A percentile compares a stretch with the other conserved stretches of the same genome.
These are phyloP conservation scores for Platanthera zijinensis DNA, from an alignment of 106 monocot species.

Conservation along the genomic window DNA sequence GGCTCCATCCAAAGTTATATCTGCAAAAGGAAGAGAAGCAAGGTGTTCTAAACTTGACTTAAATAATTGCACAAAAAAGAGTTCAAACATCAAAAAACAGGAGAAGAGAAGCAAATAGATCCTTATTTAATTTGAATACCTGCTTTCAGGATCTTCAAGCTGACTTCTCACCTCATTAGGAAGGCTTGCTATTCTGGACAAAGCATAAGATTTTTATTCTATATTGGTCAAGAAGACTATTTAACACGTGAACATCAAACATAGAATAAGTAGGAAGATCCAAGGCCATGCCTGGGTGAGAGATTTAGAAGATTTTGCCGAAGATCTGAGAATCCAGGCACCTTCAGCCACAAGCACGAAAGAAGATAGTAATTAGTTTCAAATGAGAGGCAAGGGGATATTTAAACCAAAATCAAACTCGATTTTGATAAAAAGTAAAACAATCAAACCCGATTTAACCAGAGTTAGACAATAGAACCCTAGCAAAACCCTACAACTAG, in stretches of 20 bases:
- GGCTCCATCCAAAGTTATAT: constrained; percentile 97
- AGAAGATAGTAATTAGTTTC: not conserved
- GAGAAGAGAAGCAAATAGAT: not conserved
- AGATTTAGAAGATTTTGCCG: constrained; percentile 60
- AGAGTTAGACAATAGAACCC: not conserved
- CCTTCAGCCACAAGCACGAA: constrained; percentile 21
- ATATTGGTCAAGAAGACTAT: not conserved
- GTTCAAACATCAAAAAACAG: not conserved
- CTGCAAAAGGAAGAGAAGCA: constrained; percentile 24
- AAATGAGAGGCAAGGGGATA: not conserved
- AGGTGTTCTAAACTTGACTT: not conserved
- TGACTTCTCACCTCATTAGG: constrained; percentile 54
- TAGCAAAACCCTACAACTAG: not conserved
- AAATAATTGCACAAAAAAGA: not conserved
- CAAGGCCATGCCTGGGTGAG: constrained; percentile 45
- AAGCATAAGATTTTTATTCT: constrained; percentile 4
- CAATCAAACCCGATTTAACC: not conserved
- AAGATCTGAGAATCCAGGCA: constrained; percentile 51
- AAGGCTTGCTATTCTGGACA: constrained; percentile 47
- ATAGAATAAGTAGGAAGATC: not conserved
- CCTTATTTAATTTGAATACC: constrained; percentile 29
- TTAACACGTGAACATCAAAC: not conserved
- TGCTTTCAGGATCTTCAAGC: constrained; percentile 90
- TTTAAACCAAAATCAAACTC: not conserved
- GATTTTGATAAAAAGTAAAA: not conserved